phyloP scores from a whole-genome alignment of 306 rosid genomes.

The Trifolium dubium region DNA sequence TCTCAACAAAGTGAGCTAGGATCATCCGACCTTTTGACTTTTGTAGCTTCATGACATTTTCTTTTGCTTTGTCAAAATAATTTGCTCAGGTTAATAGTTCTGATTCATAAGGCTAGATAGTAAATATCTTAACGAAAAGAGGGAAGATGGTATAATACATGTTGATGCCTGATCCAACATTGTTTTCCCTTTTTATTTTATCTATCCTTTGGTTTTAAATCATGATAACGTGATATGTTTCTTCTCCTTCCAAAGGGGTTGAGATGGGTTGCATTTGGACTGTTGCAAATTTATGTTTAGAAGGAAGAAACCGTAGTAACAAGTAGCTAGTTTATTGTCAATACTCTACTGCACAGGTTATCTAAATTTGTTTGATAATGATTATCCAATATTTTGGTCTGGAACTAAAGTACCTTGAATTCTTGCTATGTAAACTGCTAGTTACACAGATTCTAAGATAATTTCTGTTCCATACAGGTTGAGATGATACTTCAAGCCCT shows the following conservation, averaged over 20 bases:
- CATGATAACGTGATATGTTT: background rate
- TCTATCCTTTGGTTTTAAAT: background rate
- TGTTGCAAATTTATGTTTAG: no score
- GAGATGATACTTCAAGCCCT: constrained; percentile 96
- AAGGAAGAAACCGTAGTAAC: background rate
- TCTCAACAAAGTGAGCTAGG: constrained; percentile 1
- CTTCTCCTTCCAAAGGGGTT: no score
- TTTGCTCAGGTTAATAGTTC: background rate
- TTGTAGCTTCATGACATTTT: constrained; percentile 19
- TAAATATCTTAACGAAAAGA: background rate
- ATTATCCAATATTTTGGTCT: background rate
- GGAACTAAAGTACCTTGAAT: constrained; percentile 4
- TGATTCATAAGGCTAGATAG: background rate
- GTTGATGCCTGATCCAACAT: background rate
- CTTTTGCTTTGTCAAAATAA: constrained; percentile 1
- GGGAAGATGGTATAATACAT: constrained; percentile 1
- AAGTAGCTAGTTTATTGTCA: constrained; percentile 13
- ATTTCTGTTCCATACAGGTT: constrained; percentile 51
- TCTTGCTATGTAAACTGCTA: background rate
- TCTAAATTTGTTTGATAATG: constrained; percentile 12
- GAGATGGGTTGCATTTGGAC: no score
- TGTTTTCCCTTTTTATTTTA: constrained; percentile 6
- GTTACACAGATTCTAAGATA: background rate
- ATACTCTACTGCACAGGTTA: background rate
- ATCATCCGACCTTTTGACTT: constrained; percentile 1